Conservation (phyloP, 495 filamentous ascomycete species). For the Aspergillus taichungensis region DNA sequence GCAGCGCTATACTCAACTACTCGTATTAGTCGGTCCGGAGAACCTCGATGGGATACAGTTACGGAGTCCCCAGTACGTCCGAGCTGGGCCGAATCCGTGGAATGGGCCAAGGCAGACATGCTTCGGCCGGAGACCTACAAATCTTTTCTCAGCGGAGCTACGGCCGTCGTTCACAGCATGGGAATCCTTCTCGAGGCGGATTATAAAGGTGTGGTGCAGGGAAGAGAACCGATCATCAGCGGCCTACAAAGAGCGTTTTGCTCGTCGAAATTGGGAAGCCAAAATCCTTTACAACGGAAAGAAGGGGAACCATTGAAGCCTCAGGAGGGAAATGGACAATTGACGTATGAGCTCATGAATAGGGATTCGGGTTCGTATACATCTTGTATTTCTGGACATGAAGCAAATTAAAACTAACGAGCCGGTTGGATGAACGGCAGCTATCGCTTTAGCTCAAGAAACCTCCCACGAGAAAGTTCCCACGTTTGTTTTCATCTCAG, state of each 20-base stretch:
- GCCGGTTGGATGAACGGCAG: slow-evolving; percentile 8
- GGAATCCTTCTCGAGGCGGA: slow-evolving; percentile 97
- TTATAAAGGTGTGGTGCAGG: slow-evolving; percentile 86
- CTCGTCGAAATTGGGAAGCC: slow-evolving; percentile 49
- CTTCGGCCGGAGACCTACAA: slow-evolving; percentile 72
- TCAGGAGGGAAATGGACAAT: slow-evolving; percentile 59
- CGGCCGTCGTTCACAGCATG: slow-evolving; percentile 85
- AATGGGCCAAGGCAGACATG: slow-evolving; percentile 83
- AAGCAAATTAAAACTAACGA: too few species aligned
- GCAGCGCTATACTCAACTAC: slow-evolving; percentile 4
- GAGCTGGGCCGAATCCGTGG: slow-evolving; percentile 68
- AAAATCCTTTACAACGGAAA: slow-evolving; percentile 55
- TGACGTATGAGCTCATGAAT: slow-evolving; percentile 98
- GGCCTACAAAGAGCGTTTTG: slow-evolving; percentile 74
- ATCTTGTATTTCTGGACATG: neutral
- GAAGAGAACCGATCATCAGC: slow-evolving; percentile 63
- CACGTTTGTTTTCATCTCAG: slow-evolving; percentile 80
- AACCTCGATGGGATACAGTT: slow-evolving; percentile 72
- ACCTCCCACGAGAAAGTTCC: slow-evolving; percentile 52
- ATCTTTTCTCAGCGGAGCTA: slow-evolving; percentile 58
- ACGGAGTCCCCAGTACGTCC: slow-evolving; percentile 67
- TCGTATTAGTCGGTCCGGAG: slow-evolving; percentile 66
- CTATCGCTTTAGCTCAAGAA: slow-evolving; percentile 77
- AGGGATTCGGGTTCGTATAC: slow-evolving; percentile 58
- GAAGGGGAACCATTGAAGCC: slow-evolving; percentile 50